Conservation (phyloP, 2,329 filamentous ascomycete species). For the Penicillium sp. region DNA sequence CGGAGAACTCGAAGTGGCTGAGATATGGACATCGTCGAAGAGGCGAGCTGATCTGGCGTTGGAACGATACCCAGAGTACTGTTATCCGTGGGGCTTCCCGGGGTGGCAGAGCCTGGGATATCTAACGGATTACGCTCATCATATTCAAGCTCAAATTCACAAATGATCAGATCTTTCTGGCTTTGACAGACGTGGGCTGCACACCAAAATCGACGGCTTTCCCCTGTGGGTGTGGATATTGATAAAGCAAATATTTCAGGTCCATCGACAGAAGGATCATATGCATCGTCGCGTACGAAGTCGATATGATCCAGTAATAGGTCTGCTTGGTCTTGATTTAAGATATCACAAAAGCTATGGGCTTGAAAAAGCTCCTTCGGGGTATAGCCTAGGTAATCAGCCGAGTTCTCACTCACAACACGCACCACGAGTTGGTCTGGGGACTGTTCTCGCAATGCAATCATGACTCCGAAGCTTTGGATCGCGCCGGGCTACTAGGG, state of each 20-base stretch:
- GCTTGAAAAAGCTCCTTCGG: slow-evolving; percentile 75
- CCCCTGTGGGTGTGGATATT: slow-evolving; percentile 60
- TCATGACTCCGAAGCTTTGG: slow-evolving; percentile 75
- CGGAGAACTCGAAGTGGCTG: slow-evolving; percentile 76
- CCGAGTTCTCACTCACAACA: slow-evolving; percentile 79
- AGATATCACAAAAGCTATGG: slow-evolving; percentile 76
- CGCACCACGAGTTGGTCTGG: slow-evolving; percentile 70
- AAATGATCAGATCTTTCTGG: slow-evolving; percentile 73
- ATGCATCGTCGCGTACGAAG: slow-evolving; percentile 81
- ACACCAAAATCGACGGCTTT: slow-evolving; percentile 76
- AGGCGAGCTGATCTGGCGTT: slow-evolving; percentile 70
- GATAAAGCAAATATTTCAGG: slow-evolving; percentile 84
- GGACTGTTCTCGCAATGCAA: slow-evolving; percentile 67
- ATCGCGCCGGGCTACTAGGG: slow-evolving; percentile 65
- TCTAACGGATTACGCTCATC: slow-evolving; percentile 61
- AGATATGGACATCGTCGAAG: slow-evolving; percentile 75
- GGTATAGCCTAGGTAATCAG: slow-evolving; percentile 72
- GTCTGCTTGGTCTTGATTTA: slow-evolving; percentile 81
- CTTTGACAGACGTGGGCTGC: slow-evolving; percentile 74
- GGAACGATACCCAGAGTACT: slow-evolving; percentile 69
- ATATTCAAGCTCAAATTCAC: slow-evolving; percentile 86
- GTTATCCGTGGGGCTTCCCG: slow-evolving; percentile 18
- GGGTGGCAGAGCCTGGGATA: slow-evolving; percentile 18
- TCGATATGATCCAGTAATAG: slow-evolving; percentile 84
- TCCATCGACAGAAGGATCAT: slow-evolving; percentile 72